phyloP scores from a whole-genome alignment of 2,329 filamentous ascomycete species.

The Colletotrichum sp. region DNA sequence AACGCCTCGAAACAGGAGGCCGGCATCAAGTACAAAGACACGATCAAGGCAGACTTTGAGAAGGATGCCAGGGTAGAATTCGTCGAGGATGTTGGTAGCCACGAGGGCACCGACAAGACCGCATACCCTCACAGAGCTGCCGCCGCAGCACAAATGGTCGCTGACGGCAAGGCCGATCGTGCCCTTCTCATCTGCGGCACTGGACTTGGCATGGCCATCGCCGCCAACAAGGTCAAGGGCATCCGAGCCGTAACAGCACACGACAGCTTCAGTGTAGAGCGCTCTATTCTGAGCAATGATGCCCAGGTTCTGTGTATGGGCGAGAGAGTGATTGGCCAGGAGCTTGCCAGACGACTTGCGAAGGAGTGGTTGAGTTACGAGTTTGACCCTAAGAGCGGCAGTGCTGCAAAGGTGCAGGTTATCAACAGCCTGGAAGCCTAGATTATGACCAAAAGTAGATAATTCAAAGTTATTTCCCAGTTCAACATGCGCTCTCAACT shows the following conservation, averaged over 20 bases:
- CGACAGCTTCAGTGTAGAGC: slow-evolving; percentile 83
- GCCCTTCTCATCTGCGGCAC: slow-evolving; percentile 86
- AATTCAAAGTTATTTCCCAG: not conserved
- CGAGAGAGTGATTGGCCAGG: slow-evolving; percentile 81
- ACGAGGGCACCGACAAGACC: slow-evolving; percentile 71
- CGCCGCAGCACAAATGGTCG: slow-evolving; percentile 69
- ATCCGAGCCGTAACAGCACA: slow-evolving; percentile 89
- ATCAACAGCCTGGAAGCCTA: slow-evolving; percentile 42
- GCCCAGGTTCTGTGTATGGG: slow-evolving; percentile 89
- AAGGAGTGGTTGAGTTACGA: slow-evolving; percentile 85
- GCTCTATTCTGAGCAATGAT: slow-evolving; percentile 82
- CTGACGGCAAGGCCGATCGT: slow-evolving; percentile 71
- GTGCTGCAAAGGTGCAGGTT: slow-evolving; percentile 49
- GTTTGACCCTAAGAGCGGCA: slow-evolving; percentile 67
- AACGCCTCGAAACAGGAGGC: slow-evolving; percentile 57
- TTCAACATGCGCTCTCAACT: not conserved
- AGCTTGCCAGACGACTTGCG: slow-evolving; percentile 77
- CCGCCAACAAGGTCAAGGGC: slow-evolving; percentile 87
- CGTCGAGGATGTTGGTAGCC: slow-evolving; percentile 78
- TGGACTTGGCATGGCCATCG: slow-evolving; percentile 84
- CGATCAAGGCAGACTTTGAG: slow-evolving; percentile 76
- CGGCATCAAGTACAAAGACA: slow-evolving; percentile 79
- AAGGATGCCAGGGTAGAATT: slow-evolving; percentile 69
- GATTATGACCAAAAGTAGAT: not conserved
- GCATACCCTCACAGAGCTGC: slow-evolving; percentile 83